Base-by-base conservation (phyloP, 768 basidiomycete genomes). In the Trametes cingulata region DNA sequence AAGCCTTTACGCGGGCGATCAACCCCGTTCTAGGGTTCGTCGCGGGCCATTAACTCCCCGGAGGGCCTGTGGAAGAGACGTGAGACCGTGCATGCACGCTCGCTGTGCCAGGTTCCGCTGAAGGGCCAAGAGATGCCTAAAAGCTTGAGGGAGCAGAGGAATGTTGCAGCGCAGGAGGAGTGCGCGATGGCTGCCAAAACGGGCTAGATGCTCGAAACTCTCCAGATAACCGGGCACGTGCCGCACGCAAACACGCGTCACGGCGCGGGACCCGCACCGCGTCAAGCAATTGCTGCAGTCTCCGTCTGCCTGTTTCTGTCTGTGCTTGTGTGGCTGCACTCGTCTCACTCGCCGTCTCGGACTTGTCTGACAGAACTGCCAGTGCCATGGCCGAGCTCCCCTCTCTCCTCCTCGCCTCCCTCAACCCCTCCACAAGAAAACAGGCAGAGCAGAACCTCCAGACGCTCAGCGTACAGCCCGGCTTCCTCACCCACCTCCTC, bases 401-500 rank as follows among this genome's bases (percentile, higher is more conserved):
- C 60, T 70, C 82, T 60, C 80, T 94, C 65, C 82, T 96, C 63
- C 77, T 86, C 55, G 84, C 87, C 7, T 90, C 91, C 46, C 78
- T 92, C 57, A 75, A 86, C 63, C 86, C 92, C 19, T 67, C 79
- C 14, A 84, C 85, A 0, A 77, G 93, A 61, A 91, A 92, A 73
- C 78, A 87, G 52, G 94, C 96, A 0, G 96, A 98, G 68, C 84
- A 87, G 33, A 85, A 78, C 60, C 86, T 99, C 6, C 74, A 79
- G 59, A 72, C 80, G 24, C 78, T 88, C 65, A 90, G 91, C 63
- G 60, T 74, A 6, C 90, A 95, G 67, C 81, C 82, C 2, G 90
- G 89, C 10, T 99, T 98, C 74, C 80, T 94, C 13, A 76, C 84
- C 2, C 82, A 88, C 68, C 84, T 98, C 22, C 84, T 98, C 24